phyloP scores from a whole-genome alignment of 192 early-diverging fungal species.

The Mortierella antarctica region DNA sequence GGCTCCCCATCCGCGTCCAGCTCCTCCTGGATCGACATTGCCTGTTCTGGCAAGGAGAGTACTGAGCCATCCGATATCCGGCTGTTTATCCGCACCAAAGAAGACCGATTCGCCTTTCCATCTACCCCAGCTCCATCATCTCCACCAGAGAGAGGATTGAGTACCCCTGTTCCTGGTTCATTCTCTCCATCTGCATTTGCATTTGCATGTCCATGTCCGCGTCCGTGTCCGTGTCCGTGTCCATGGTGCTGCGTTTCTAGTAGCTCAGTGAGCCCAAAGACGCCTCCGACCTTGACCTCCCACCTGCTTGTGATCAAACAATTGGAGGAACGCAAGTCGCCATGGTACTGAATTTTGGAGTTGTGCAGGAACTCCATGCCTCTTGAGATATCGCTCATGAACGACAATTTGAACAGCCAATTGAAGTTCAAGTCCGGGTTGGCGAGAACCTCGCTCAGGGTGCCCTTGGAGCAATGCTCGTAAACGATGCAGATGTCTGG shows the following conservation, averaged over 20 bases:
- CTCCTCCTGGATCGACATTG: neutral
- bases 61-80: slow-evolving; percentile 3
- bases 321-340: slow-evolving; percentile 45
- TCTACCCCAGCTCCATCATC: no score
- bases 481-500: slow-evolving; percentile 54
- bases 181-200: neutral
- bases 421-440: slow-evolving; percentile 56
- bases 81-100: no score
- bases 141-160: no score
- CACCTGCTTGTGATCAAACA: slow-evolving; percentile 57
- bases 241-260: slow-evolving; percentile 28
- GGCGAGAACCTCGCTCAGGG: slow-evolving; percentile 50
- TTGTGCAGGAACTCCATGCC: slow-evolving; percentile 60
- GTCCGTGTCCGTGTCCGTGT: slow-evolving; percentile 2
- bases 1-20: slow-evolving; percentile 15
- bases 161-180: no score
- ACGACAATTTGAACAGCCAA: slow-evolving; percentile 59
- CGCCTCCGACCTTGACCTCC: slow-evolving; percentile 58
- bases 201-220: neutral
- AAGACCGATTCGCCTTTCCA: no score
- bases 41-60: slow-evolving; percentile 10
- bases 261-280: slow-evolving; percentile 51
- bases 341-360: slow-evolving; percentile 55
- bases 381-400: slow-evolving; percentile 57
- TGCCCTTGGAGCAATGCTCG: slow-evolving; percentile 60